Base-by-base conservation (phyloP, 164 flowering plant genomes). In the Hamamelis virginiana region DNA sequence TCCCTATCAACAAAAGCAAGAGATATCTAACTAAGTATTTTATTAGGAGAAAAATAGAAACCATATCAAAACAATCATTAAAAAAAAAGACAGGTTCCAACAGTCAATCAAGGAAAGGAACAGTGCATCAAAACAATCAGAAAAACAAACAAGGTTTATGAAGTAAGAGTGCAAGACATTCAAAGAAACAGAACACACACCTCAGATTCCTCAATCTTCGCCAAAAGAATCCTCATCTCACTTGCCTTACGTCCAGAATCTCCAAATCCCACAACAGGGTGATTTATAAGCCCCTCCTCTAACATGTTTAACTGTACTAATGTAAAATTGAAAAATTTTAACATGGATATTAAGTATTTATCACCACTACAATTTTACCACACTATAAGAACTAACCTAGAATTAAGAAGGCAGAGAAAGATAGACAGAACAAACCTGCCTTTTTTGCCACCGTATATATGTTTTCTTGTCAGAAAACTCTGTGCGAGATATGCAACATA, bases 151-250 rank as follows among this genome's bases (percentile, higher is more conserved):
- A 16, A n/a, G 22, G 38, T 33, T 38, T 33, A 1, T n/a, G n/a
- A n/a, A n/a, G n/a, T n/a, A n/a, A n/a, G n/a, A n/a, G n/a, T n/a
- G n/a, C n/a, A 46, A 12, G 14, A 13, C 52, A 45, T 43, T 1
- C 3, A 3, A 60, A 60, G 12, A 6, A 50, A 58, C 14, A 28
- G 58, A 58, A 53, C 16, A 72, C 71, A 62, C 60, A 95, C 99
- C 96, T 96, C 99, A 70, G 99, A 89, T 78, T 96, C 98, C 83
- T 96, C 97, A 64, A 96, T 91, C 82, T 86, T 95, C 57, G 80
- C 82, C 78, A 93, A 77, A 67, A 96, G 87, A 75, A 72, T 78
- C 77, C 89, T 85, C 74, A 93, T 69, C 27, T 93, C 97, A 71
- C 79, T 93, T 25, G 86, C 82, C 79, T 84, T 90, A 46, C 87